Base-by-base conservation (phyloP, 208 protist species). In the Histomonas meleagridis region DNA sequence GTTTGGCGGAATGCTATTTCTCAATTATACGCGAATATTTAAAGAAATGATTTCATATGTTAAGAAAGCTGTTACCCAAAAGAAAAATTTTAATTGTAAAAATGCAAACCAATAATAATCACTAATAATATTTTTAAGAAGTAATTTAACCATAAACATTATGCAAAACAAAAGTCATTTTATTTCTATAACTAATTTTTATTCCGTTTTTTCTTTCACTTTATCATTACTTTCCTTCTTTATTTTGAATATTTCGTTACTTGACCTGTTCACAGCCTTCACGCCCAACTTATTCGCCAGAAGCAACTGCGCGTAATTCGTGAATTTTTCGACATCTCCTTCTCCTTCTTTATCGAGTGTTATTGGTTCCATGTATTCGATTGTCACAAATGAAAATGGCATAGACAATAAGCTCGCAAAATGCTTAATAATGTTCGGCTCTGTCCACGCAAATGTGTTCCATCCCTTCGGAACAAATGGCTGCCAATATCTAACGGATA, bases 391-490 rank as follows among this genome's bases (percentile, higher is more conserved):
- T 43, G 43, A 38, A 38, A 86, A 86, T n/a, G 65, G 65, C 76
- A 86, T 86, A 12, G 76, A 23, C 0, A 86, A 14, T 43, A 43
- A 51, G 18, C 18, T 43, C 10, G n/a, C 51, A 28, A 46, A 38
- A n/a, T 86, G 55, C 16, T 55, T n/a, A 5, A 32, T 1, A 18
- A 55, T 18, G 10, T 32, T 55, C 2, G 5, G n/a, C 5, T 32
- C 16, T 1, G 46, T 55, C 76, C 76, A 86, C 10, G 46, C 76
- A 28, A 38, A 86, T 7, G 40, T 26, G 26, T 86, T 86, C 76
- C 76, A 86, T 35, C 76, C 76, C 38, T 57, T 51, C 38, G 76
- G 76, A 55, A 86, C 76, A 57, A 86, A 40, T 55, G 76, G 76
- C 46, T 86, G 76, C 21, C 46, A 51, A 40, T 86, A 86, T 55